A percentile compares a stretch with the other conserved stretches of the same genome.
Evolutionary conservation across 2,329 filamentous ascomycete species (phyloP).

Genomic region (Exophiala phaeomuriformis): DNA sequence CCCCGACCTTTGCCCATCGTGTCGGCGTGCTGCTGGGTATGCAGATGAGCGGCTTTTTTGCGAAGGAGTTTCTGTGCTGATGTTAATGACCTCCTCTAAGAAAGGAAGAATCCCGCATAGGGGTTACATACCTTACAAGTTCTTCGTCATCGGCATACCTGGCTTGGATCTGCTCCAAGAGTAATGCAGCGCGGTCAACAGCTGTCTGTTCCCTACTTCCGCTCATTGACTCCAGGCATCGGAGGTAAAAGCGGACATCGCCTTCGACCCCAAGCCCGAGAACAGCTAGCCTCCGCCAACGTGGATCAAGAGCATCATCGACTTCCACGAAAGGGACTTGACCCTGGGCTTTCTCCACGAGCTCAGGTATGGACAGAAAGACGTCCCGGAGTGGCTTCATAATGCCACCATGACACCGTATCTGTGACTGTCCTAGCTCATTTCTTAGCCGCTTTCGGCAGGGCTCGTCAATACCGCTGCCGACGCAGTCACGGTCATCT

Average conservation of each 20-base stretch:
- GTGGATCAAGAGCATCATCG: slow-evolving; percentile 1
- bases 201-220: background rate
- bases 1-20: slow-evolving; percentile 2
- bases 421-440: background rate
- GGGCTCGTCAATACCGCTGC: background rate
- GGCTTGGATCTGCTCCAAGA: slow-evolving; percentile 6
- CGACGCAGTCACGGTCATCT: background rate
- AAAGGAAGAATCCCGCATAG: background rate
- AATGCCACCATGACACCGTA: slow-evolving; percentile 1
- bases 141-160: slow-evolving; percentile 1
- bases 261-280: slow-evolving; percentile 4
- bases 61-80: background rate
- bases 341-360: slow-evolving; percentile 6
- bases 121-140: background rate
- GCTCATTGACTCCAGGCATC: slow-evolving; percentile 5
- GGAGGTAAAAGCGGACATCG: slow-evolving; percentile 5
- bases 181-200: background rate
- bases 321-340: slow-evolving; percentile 6
- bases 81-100: background rate
- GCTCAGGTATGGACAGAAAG: slow-evolving; percentile 3
- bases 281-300: slow-evolving; percentile 3
- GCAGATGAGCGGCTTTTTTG: slow-evolving; percentile 4
- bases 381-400: background rate
- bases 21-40: background rate
- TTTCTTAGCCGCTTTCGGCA: slow-evolving; percentile 1